Evolutionary conservation across 2,329 filamentous ascomycete genomes (phyloP), one percentile per base, ranked within the genome.

Genomic region (Botryotinia calthae): DNA sequence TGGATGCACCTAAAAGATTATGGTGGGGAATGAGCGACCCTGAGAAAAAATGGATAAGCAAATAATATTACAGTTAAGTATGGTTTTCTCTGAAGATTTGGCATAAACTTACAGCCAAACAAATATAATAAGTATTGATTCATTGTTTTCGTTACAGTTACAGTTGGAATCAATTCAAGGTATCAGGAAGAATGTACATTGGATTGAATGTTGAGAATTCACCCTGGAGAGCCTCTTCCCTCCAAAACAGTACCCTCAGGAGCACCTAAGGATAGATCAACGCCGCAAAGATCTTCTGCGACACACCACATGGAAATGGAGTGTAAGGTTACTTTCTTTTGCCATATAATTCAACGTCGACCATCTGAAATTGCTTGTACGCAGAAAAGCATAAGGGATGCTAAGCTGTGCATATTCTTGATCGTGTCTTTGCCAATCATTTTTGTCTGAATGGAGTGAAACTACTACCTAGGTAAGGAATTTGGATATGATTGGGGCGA

Each of bases 1-100:
- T 67, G 42, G 31, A 42, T 67, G 64, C 64, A 67, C 46, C 64
- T 54, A 54, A 42, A 54, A 40, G 40, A 31, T 67, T 66, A 40
- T 54, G 31, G 64, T 54, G 64, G 64, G 64, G 64, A 66, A 66
- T 51, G 5, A 25, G 34, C 46, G 64, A 54, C 64, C 44, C 44
- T 51, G 63, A 66, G 61, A 37, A 31, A 28, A 37, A 48, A 51
- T 48, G 63, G 31, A 63, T 28, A 63, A 44, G 42, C 40, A 31
- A 2, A 1, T 12, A 2, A 1, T 3, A 6, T 54, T n/a, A 54
- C 12, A 25, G n/a, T 56, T 18, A 22, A 22, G 7, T 46, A 48
- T 64, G 40, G 61, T 7, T 8, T 46, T n/a, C 34, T 34, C 12
- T 37, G 46, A 54, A 46, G 37, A 66, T 51, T 37, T 25, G 6